Percentiles rank a stretch among this genome's conserved stretches.
Evolutionary conservation across 2,329 filamentous ascomycete genomes (phyloP).

Genomic region (Talaromyces sp.): DNA sequence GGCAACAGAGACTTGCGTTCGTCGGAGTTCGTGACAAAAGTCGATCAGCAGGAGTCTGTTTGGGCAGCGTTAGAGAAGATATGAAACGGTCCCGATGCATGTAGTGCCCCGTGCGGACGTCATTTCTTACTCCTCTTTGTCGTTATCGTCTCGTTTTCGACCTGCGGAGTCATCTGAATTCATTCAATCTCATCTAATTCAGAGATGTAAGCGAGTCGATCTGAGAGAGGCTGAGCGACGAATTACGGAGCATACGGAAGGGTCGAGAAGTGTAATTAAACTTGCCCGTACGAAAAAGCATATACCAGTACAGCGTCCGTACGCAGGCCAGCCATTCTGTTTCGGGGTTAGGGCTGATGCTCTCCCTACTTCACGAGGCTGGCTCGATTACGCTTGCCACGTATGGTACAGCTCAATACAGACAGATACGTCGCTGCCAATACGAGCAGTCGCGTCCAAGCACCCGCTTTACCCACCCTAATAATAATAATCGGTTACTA

Average conservation of each 20-base stretch:
- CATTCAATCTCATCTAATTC: neutral
- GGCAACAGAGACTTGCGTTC: too few species aligned
- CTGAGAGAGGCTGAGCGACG: slow-evolving; percentile 11
- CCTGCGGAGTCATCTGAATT: neutral
- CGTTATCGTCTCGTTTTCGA: neutral
- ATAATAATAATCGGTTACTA: neutral
- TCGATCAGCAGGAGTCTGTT: slow-evolving; percentile 7
- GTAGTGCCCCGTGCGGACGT: slow-evolving; percentile 4
- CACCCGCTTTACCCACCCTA: neutral
- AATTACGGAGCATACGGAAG: neutral
- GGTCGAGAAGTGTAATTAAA: neutral
- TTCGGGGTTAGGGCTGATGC: neutral
- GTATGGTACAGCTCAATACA: neutral
- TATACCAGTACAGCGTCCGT: neutral
- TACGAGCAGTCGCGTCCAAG: neutral
- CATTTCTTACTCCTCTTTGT: neutral
- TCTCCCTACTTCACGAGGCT: slow-evolving; percentile 2
- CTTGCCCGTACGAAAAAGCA: neutral
- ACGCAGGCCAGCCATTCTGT: neutral
- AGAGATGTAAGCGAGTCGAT: neutral
- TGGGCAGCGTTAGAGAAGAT: slow-evolving; percentile 8
- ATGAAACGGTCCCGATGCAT: slow-evolving; percentile 6
- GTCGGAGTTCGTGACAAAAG: neutral
- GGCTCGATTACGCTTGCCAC: slow-evolving; percentile 5
- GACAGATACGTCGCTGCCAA: neutral